Base-by-base conservation (phyloP, 768 basidiomycete genomes). In the Amanita polypyramis region DNA sequence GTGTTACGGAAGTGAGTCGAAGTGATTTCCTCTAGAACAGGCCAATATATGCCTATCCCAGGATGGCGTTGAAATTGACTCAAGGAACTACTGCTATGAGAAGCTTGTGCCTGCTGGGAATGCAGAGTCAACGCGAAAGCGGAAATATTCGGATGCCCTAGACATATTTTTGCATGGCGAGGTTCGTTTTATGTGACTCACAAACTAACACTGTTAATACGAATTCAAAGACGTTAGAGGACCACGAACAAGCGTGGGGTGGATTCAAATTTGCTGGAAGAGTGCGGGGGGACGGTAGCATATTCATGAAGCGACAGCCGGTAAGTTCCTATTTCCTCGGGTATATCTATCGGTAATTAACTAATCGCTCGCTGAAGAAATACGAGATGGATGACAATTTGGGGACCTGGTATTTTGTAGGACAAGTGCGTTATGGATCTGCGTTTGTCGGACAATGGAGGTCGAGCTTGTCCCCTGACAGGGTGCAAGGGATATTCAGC, bases 231-330 rank as follows among this genome's bases (percentile, higher is more conserved):
- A 82, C 80, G 1, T 64, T 72, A 38, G 62, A 55, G 40, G 68
- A 70, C 40, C 75, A 78, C 47, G 77, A 78, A 50, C 65, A 67
- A 33, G 79, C 79, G 6, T 88, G 85, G 82, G 81, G 78, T 4
- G 75, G 76, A 9, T 85, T 75, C 60, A 70, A 60, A 49, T 77
- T 80, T 56, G 65, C 68, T 9, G 85, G 85, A 42, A 66, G 75
- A 20, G 69, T 85, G 38, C 66, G 74, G 29, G 65, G 66, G 33
- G 77, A 83, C 58, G 85, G 84, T 14, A 61, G 69, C 55, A 72
- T 88, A 52, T 66, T 69, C 41, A 65, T 86, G 59, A 74, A 73
- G 59, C 73, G 83, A 58, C 70, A 77, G 63, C 75, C 80, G 55
- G 81, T 83, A 55, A 52, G 76, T 64, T n/a, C 32, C 15, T 42